Conservation (phyloP, 169 alveolate genomes). For the Theileria orientalis region DNA sequence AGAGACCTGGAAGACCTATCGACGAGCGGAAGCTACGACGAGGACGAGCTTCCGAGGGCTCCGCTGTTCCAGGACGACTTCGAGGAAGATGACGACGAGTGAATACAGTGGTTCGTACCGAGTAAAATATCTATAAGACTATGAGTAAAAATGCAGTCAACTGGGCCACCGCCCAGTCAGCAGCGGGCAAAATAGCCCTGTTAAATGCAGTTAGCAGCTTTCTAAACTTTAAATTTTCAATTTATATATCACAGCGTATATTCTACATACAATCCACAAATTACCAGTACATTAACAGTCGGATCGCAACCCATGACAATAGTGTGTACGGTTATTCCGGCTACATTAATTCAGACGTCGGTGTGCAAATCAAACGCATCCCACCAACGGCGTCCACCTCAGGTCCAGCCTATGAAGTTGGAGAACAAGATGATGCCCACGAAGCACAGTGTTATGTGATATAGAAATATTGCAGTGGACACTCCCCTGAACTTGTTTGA, state of each 20-base stretch:
- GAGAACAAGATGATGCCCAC: constrained; percentile 49
- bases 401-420: constrained; percentile 58
- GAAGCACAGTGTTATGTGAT: constrained; percentile 36
- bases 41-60: no score
- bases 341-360: neutral
- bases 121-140: no score
- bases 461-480: neutral
- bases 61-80: no score
- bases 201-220: no score
- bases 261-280: no score
- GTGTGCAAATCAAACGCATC: neutral
- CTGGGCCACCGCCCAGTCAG: neutral
- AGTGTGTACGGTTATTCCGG: no score
- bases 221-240: no score
- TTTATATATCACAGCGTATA: no score
- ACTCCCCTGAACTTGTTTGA: neutral
- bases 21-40: neutral
- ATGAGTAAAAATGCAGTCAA: neutral
- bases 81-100: neutral
- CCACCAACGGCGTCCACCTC: neutral
- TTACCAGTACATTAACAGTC: no score
- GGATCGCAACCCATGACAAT: no score
- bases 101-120: no score
- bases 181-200: no score
- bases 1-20: neutral